phyloP scores from a whole-genome alignment of 257 asterid genomes.

The Solanum phureja region DNA sequence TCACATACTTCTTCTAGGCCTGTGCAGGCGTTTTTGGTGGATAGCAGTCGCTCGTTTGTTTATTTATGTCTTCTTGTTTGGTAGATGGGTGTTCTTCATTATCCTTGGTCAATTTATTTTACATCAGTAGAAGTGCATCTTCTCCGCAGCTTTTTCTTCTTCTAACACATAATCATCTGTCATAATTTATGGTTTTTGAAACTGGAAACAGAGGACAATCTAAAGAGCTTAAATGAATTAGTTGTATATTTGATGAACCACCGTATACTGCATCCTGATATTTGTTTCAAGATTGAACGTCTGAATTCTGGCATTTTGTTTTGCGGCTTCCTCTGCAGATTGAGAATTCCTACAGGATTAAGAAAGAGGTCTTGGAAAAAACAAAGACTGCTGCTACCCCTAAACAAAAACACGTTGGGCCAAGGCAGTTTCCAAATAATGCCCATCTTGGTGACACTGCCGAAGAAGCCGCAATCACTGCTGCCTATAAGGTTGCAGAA shows the following conservation, averaged over 20 bases:
- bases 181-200: background rate
- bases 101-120: background rate
- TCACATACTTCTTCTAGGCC: background rate
- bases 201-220: background rate
- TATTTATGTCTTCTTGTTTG: background rate
- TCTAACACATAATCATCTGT: background rate
- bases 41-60: background rate
- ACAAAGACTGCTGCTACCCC: conserved; percentile 11
- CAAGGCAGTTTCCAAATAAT: conserved; percentile 31
- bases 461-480: conserved; percentile 44
- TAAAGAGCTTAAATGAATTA: background rate
- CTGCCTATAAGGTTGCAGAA: conserved; percentile 60
- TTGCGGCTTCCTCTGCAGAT: conserved; percentile 30
- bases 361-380: conserved; percentile 24
- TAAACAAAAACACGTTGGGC: conserved; percentile 28
- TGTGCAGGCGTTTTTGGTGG: background rate
- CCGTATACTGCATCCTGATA: background rate
- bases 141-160: background rate
- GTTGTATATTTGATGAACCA: background rate
- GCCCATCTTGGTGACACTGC: conserved; percentile 46
- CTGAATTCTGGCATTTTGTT: background rate
- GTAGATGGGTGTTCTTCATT: background rate
- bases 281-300: background rate
- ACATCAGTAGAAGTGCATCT: background rate
- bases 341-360: conserved; percentile 46